phyloP scores from a whole-genome alignment of 345 rosid genomes.

The Acer yangbiense region DNA sequence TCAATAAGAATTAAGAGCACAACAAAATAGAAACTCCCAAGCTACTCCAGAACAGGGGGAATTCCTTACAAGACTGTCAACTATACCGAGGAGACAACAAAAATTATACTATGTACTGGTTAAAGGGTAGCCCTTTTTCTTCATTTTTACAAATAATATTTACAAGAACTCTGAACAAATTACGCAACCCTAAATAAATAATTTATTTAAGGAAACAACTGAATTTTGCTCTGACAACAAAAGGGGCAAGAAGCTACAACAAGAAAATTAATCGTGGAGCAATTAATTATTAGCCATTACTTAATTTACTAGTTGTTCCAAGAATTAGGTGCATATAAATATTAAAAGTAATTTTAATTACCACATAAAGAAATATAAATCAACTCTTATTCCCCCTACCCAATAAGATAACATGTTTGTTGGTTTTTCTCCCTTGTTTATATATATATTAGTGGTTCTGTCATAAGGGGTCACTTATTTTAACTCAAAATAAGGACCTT shows the following conservation, averaged over 20 bases:
- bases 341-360: not conserved
- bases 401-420: no score
- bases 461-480: no score
- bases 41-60: not conserved
- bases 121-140: not conserved
- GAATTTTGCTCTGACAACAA: not conserved
- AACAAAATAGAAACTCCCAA: conserved; percentile 6
- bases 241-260: not conserved
- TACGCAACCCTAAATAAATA: not conserved
- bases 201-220: conserved; percentile 1
- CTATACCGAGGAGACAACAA: not conserved
- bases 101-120: not conserved
- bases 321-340: not conserved
- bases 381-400: not conserved
- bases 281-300: not conserved
- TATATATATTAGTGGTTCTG: no score
- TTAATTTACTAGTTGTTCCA: not conserved
- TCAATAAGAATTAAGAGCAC: conserved; percentile 21
- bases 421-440: no score
- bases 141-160: not conserved
- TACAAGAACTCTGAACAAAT: not conserved
- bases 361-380: not conserved
- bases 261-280: not conserved
- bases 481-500: no score
- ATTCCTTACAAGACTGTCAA: not conserved